phyloP scores from a whole-genome alignment of 2,329 filamentous ascomycete genomes.

The Xylariaceae sp. region DNA sequence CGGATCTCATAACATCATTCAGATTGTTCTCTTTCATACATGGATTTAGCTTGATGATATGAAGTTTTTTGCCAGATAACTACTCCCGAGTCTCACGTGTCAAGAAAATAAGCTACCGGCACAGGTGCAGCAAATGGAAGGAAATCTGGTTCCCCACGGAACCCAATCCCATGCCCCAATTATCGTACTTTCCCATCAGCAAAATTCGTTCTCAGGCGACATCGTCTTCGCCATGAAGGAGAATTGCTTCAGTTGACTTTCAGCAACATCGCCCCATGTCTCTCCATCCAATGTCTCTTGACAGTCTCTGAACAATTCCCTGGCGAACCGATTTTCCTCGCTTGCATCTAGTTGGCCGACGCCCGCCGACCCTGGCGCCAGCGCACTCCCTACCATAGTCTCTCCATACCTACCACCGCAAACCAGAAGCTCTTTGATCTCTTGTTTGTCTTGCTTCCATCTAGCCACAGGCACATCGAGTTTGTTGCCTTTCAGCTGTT shows the following conservation, averaged over 20 bases:
- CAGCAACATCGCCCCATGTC: constrained; percentile 28
- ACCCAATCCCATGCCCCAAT: background rate
- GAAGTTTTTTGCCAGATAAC: too few relatives aligned
- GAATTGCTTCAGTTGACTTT: constrained; percentile 24
- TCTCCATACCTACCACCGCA: constrained; percentile 32
- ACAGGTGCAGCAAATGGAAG: constrained; percentile 3
- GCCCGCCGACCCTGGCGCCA: constrained; percentile 20
- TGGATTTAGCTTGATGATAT: too few relatives aligned
- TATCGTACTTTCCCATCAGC: background rate
- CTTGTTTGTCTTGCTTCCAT: constrained; percentile 33
- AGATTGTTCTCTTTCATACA: too few relatives aligned
- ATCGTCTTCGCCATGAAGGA: constrained; percentile 21
- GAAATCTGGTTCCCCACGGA: background rate
- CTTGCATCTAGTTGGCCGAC: constrained; percentile 16
- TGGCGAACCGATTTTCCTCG: constrained; percentile 28
- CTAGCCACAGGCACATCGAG: constrained; percentile 24
- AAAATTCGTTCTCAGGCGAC: constrained; percentile 2
- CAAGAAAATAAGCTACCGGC: background rate
- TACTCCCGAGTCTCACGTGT: background rate
- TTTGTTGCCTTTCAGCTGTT: constrained; percentile 22
- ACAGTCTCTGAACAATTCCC: constrained; percentile 30
- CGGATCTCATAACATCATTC: too few relatives aligned
- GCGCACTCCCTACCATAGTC: constrained; percentile 24
- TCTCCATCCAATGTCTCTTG: constrained; percentile 19
- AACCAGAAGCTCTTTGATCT: constrained; percentile 30